Percentiles rank a stretch among this genome's conserved stretches.
Conservation (phyloP, 1,284 basidiomycete species). For the Waitea zeae region DNA sequence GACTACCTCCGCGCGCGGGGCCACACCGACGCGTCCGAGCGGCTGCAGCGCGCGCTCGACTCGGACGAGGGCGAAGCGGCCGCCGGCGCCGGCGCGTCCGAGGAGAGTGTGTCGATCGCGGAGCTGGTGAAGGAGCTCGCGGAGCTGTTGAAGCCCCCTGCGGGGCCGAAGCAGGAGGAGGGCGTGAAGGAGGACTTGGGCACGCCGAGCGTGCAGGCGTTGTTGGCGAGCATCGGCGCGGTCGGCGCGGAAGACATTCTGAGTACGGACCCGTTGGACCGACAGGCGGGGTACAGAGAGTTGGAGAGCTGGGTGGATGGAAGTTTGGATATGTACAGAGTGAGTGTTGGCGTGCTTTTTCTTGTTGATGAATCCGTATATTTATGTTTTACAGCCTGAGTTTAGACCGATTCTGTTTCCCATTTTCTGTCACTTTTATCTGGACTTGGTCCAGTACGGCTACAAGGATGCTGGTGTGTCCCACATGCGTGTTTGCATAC, state of each 20-base stretch:
- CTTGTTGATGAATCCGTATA: slow-evolving; percentile 6
- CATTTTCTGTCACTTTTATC: slow-evolving; percentile 93
- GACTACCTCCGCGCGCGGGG: slow-evolving; percentile 79
- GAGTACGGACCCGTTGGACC: slow-evolving; percentile 76
- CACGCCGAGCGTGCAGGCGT: slow-evolving; percentile 51
- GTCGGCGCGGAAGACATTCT: slow-evolving; percentile 73
- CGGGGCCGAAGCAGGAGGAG: slow-evolving; percentile 42
- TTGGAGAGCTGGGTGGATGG: slow-evolving; percentile 91
- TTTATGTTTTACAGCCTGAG: slow-evolving; percentile 71
- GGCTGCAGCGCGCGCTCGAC: slow-evolving; percentile 54
- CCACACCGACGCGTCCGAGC: slow-evolving; percentile 60
- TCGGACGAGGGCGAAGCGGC: slow-evolving; percentile 34
- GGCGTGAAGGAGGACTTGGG: slow-evolving; percentile 39
- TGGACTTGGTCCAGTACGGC: slow-evolving; percentile 85
- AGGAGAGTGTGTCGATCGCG: slow-evolving; percentile 27
- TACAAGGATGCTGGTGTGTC: slow-evolving; percentile 75
- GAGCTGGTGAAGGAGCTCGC: slow-evolving; percentile 51
- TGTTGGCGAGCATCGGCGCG: slow-evolving; percentile 57
- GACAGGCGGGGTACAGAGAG: slow-evolving; percentile 75
- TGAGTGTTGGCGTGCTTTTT: slow-evolving; percentile 17
- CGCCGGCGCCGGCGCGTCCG: slow-evolving; percentile 15
- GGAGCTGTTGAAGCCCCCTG: slow-evolving; percentile 45
- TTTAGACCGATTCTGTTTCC: slow-evolving; percentile 88
- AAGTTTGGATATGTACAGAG: slow-evolving; percentile 73
- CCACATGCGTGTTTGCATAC: background rate